Conservation (phyloP, 2,329 filamentous ascomycete genomes). For the Zarea fungicola region DNA sequence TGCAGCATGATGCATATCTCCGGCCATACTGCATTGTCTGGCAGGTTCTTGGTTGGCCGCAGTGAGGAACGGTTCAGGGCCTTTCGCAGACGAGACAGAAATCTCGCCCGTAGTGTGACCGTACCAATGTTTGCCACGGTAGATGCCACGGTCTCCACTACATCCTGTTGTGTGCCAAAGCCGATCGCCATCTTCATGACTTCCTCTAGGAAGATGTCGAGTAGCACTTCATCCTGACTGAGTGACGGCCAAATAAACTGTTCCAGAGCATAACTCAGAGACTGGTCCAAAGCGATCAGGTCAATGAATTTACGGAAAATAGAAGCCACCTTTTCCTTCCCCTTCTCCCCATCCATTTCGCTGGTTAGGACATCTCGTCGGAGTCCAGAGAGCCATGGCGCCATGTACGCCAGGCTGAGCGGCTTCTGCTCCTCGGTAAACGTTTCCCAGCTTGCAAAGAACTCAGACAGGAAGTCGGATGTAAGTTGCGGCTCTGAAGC, state of each 20-base stretch:
- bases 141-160: conserved; percentile 55
- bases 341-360: conserved; percentile 60
- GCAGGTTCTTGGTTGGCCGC: conserved; percentile 58
- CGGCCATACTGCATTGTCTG: conserved; percentile 64
- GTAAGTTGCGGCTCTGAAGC: conserved; percentile 61
- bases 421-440: conserved; percentile 63
- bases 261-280: conserved; percentile 55
- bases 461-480: conserved; percentile 65
- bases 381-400: conserved; percentile 60
- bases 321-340: conserved; percentile 56
- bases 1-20: conserved; percentile 63
- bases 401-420: conserved; percentile 63
- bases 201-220: conserved; percentile 64
- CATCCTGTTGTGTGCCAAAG: conserved; percentile 53
- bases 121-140: conserved; percentile 60
- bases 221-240: conserved; percentile 57
- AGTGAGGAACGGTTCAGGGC: conserved; percentile 62
- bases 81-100: conserved; percentile 61
- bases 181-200: conserved; percentile 57
- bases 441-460: conserved; percentile 68
- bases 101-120: conserved; percentile 59
- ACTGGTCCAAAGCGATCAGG: conserved; percentile 55
- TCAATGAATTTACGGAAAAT: conserved; percentile 64
- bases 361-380: conserved; percentile 53
- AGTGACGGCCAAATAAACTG: conserved; percentile 62